phyloP scores from a whole-genome alignment of 306 rosid genomes.

The Cicer yamashitae region DNA sequence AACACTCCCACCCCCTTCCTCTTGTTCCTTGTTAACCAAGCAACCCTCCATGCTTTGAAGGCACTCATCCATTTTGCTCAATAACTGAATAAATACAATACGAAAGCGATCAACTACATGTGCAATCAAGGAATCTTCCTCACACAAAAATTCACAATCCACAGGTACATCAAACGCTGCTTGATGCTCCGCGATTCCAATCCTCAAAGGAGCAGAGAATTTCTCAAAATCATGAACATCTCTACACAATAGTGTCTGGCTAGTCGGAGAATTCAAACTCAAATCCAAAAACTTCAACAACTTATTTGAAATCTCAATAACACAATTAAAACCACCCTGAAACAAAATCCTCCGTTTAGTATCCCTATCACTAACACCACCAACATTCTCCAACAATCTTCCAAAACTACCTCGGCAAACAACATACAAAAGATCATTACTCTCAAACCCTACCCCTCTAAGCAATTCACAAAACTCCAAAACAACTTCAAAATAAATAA shows the following conservation, averaged over 20 bases:
- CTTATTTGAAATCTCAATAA: constrained; percentile 54
- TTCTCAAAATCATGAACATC: constrained; percentile 60
- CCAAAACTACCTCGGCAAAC: constrained; percentile 60
- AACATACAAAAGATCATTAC: constrained; percentile 63
- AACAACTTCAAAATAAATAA: constrained; percentile 51
- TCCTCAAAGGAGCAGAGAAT: constrained; percentile 55
- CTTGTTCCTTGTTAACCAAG: constrained; percentile 51
- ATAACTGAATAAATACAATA: constrained; percentile 45
- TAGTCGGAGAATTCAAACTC: constrained; percentile 34
- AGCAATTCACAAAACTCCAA: constrained; percentile 75
- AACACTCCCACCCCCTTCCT: constrained; percentile 32
- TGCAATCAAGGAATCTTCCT: constrained; percentile 42
- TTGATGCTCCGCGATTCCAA: constrained; percentile 30
- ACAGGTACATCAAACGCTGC: constrained; percentile 33
- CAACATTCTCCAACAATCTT: constrained; percentile 48
- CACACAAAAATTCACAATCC: constrained; percentile 29
- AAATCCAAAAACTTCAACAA: constrained; percentile 57
- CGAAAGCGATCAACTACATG: constrained; percentile 58
- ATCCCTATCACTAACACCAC: constrained; percentile 17
- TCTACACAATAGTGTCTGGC: constrained; percentile 17
- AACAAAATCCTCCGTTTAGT: constrained; percentile 42
- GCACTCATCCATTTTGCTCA: constrained; percentile 60
- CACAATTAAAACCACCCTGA: constrained; percentile 59
- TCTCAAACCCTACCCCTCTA: constrained; percentile 47
- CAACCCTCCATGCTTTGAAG: constrained; percentile 54